These are phyloP conservation scores for Abrus pulchellus DNA, from an alignment of 306 rosid genomes.

Conservation along the genomic window DNA sequence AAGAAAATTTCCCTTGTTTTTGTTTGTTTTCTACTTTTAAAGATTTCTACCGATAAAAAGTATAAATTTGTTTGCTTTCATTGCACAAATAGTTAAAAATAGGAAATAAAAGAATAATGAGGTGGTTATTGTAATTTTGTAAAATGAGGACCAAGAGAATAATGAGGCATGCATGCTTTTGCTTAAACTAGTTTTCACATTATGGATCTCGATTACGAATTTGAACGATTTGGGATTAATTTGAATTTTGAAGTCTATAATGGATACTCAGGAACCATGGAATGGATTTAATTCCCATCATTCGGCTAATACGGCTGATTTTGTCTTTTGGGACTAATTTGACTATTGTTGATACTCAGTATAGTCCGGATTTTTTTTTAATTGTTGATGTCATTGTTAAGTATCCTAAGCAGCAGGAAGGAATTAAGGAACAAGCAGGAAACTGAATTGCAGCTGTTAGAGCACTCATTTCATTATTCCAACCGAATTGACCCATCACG, in stretches of 20 bases:
- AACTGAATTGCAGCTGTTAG: constrained; percentile 37
- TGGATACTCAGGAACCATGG: not conserved
- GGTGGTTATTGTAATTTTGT: no score
- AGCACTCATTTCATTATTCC: constrained; percentile 50
- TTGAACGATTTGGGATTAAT: not conserved
- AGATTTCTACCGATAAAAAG: not conserved
- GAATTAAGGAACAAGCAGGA: constrained; percentile 62
- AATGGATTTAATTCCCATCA: not conserved
- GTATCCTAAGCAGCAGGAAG: constrained; percentile 67
- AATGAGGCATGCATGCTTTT: not conserved
- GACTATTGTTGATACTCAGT: not conserved
- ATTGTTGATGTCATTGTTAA: constrained; percentile 28
- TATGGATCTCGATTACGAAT: not conserved
- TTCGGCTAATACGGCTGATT: not conserved
- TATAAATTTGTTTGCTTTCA: no score
- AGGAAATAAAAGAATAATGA: no score
- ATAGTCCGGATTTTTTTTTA: not conserved
- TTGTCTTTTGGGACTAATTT: not conserved
- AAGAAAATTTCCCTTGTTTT: not conserved
- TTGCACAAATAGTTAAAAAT: no score
- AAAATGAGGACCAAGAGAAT: no score
- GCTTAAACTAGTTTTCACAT: not conserved
- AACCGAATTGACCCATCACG: constrained; percentile 72
- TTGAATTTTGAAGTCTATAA: not conserved
- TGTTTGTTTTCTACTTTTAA: not conserved